phyloP scores from a whole-genome alignment of 129 eudicot genomes.

The Centella asiatica region DNA sequence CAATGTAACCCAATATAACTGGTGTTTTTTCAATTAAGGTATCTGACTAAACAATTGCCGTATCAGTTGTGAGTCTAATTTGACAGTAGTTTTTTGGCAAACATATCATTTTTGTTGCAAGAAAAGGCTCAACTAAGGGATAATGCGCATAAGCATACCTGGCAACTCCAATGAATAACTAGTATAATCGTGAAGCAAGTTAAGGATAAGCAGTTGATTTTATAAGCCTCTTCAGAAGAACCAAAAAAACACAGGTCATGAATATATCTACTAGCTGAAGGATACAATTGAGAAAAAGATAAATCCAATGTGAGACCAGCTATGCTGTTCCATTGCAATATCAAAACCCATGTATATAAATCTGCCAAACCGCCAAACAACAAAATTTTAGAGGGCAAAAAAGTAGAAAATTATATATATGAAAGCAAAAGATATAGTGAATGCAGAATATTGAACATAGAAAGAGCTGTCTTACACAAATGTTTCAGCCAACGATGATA shows the following conservation, averaged over 20 bases:
- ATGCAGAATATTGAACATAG: conserved; percentile 6
- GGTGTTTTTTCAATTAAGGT: no score
- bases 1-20: no score
- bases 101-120: no score
- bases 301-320: conserved; percentile 98
- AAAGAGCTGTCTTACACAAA: conserved; percentile 58
- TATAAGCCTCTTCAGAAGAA: conserved; percentile 10
- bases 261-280: conserved; percentile 29
- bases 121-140: conserved; percentile 1
- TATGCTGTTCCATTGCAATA: conserved; percentile 98
- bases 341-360: conserved; percentile 99
- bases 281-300: conserved; percentile 98
- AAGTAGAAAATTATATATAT: background rate
- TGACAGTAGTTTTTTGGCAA: no score
- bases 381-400: background rate
- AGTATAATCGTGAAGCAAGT: conserved; percentile 32
- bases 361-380: conserved; percentile 36
- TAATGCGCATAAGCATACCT: conserved; percentile 44
- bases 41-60: no score
- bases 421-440: conserved; percentile 5
- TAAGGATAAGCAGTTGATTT: conserved; percentile 29
- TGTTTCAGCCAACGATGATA: conserved; percentile 98
- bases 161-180: conserved; percentile 88
- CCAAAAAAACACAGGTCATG: background rate
- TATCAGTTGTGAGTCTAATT: no score